Evolutionary conservation across 495 filamentous ascomycete genomes (phyloP), one percentile per base, ranked within the genome.

Genomic region (Symbiotaphrina buchneri): DNA sequence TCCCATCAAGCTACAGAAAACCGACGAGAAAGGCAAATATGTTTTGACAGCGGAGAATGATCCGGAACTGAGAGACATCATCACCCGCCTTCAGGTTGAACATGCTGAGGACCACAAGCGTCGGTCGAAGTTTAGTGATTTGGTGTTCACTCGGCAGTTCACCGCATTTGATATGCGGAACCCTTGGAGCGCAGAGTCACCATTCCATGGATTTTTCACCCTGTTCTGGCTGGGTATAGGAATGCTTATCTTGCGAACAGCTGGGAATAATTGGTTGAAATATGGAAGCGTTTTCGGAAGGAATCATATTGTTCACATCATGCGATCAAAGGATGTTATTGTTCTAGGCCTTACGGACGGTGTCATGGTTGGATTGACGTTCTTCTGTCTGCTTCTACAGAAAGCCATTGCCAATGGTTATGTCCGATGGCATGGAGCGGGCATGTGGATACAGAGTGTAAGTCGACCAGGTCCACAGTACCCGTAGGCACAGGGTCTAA

Each of bases 201-300:
- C 66, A 6, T 81, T 79, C 38, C 65, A 74, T 41, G 75, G 75
- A 19, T 81, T 82, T 48, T 81, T 75, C 39, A 74, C 69, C 1
- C 58, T 82, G 4, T 79, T 81, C 48, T 82, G 75, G 63, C 58
- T 82, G 28, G 56, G 56, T 3, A 65, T 76, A 36, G 55, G 55
- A 15, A 45, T 79, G 29, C 52, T 72, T 39, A 54, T 76, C 18
- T 35, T 77, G 24, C 65, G 66, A 43, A 54, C 74, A 20, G 66
- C 55, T 5, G 67, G 65, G 31, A 63, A 69, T 21, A 80, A 79
- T 42, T 80, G 61, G 51, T 53, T 57, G 25, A 44, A 46, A 13
- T 51, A 68, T 35, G 75, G 75, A 15, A 70, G 51, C 29, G 51
- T 66, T 16, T 59, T 79, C 22, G 75, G 71, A 2, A 58, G 51